Percentiles rank a stretch among this genome's conserved stretches.
Evolutionary conservation across 768 basidiomycete genomes (phyloP).

Genomic region (Lentinula guzmanii): DNA sequence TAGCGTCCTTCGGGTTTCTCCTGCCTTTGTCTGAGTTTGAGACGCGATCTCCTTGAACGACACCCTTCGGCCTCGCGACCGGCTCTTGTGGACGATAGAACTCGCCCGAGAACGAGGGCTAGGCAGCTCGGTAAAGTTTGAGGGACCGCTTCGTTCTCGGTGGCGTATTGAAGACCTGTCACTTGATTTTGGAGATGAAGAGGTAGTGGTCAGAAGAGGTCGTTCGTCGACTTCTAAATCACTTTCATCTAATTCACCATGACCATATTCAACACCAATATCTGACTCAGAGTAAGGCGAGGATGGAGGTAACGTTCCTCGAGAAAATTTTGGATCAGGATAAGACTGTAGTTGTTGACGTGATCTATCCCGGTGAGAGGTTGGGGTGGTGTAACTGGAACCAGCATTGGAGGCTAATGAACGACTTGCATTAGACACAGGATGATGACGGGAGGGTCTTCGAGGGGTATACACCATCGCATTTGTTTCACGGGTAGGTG

Average conservation of each 20-base stretch:
- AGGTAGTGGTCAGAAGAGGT: not conserved
- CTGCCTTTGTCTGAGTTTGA: not conserved
- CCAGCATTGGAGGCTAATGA: too few species aligned
- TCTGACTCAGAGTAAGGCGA: not conserved
- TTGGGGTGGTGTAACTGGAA: not conserved
- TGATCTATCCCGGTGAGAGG: not conserved
- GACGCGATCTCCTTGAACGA: not conserved
- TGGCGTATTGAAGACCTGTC: not conserved
- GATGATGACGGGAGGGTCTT: not conserved
- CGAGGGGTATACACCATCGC: not conserved
- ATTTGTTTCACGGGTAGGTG: not conserved
- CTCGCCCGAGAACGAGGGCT: not conserved
- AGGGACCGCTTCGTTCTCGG: not conserved
- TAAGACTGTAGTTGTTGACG: not conserved
- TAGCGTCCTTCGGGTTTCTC: not conserved
- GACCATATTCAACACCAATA: not conserved
- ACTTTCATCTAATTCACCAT: not conserved
- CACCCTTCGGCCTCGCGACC: not conserved
- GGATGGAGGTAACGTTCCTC: conserved; percentile 2
- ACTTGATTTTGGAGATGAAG: not conserved
- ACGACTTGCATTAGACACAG: not conserved
- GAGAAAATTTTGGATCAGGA: not conserved
- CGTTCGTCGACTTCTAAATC: not conserved
- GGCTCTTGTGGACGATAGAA: not conserved
- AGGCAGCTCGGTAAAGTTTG: not conserved